These are phyloP conservation scores for Aureobasidium zeae DNA, from an alignment of 2,329 filamentous ascomycete species.

Conservation along the genomic window DNA sequence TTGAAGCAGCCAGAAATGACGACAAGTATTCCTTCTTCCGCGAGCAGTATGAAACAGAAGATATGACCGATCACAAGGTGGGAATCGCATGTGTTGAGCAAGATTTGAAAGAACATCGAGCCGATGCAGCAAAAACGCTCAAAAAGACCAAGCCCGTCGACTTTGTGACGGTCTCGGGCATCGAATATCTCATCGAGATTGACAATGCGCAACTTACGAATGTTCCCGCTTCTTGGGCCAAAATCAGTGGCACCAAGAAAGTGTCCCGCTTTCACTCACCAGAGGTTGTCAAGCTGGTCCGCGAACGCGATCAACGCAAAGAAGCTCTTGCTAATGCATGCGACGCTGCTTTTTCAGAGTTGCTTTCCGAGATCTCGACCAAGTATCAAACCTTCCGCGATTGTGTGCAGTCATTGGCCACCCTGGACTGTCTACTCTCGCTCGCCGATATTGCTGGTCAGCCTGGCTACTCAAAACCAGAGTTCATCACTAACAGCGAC, in stretches of 20 bases:
- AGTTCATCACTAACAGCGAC: conserved; percentile 41
- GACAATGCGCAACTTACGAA: conserved; percentile 72
- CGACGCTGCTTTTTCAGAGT: conserved; percentile 65
- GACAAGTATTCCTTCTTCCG: conserved; percentile 94
- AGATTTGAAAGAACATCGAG: conserved; percentile 69
- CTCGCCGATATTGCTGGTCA: conserved; percentile 75
- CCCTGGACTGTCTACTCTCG: conserved; percentile 81
- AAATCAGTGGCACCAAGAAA: conserved; percentile 91
- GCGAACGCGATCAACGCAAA: conserved; percentile 87
- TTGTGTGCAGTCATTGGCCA: conserved; percentile 73
- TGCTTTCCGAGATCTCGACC: conserved; percentile 65
- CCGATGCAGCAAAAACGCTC: conserved; percentile 61
- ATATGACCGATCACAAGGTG: conserved; percentile 81
- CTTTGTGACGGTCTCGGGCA: conserved; percentile 78
- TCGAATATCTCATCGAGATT: conserved; percentile 92
- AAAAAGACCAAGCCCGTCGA: conserved; percentile 56
- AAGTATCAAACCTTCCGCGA: conserved; percentile 87
- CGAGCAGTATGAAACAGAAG: conserved; percentile 77
- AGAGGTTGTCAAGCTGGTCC: conserved; percentile 71
- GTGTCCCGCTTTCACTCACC: conserved; percentile 90
- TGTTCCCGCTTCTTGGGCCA: conserved; percentile 88
- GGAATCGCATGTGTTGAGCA: conserved; percentile 88
- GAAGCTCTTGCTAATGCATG: conserved; percentile 88
- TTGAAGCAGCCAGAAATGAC: conserved; percentile 69
- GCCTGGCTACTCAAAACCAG: conserved; percentile 79